A percentile compares a stretch with the other conserved stretches of the same genome.
These are phyloP conservation scores for Tremellales sp. DNA, from an alignment of 1,284 basidiomycete species.

Conservation along the genomic window DNA sequence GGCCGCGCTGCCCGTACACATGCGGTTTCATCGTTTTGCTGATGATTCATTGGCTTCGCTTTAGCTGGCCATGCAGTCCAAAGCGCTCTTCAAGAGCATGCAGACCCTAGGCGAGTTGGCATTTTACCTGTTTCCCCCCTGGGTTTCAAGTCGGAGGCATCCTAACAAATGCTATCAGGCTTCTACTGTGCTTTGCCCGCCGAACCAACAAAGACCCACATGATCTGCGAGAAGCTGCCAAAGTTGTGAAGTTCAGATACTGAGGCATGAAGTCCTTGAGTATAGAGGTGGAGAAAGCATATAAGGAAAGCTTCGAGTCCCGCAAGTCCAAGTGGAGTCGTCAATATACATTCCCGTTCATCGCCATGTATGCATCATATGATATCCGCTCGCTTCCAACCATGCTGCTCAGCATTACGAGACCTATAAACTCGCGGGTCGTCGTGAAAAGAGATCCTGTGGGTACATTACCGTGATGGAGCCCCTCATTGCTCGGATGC, in stretches of 20 bases:
- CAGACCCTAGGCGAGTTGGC: slow-evolving; percentile 48
- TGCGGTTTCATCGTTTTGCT: neutral
- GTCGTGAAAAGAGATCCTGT: no score
- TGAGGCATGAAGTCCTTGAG: neutral
- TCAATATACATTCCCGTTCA: no score
- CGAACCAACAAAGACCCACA: slow-evolving; percentile 66
- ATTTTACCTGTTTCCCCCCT: neutral
- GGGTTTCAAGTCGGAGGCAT: neutral
- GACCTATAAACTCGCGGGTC: no score
- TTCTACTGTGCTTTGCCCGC: slow-evolving; percentile 73
- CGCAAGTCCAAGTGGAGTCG: no score
- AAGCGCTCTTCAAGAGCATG: slow-evolving; percentile 68
- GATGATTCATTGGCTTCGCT: slow-evolving; percentile 6
- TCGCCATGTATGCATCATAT: no score
- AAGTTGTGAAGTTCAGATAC: slow-evolving; percentile 1
- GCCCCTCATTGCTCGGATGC: no score
- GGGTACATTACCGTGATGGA: no score
- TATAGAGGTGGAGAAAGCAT: neutral
- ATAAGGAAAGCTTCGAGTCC: no score
- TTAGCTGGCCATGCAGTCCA: slow-evolving; percentile 66
- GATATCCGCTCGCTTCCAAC: no score
- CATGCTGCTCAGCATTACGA: no score
- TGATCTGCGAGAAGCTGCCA: slow-evolving; percentile 69
- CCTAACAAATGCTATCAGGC: slow-evolving; percentile 53
- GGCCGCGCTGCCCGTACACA: no score